phyloP scores from a whole-genome alignment of 2,329 filamentous ascomycete species.

The Venturia nashicola region DNA sequence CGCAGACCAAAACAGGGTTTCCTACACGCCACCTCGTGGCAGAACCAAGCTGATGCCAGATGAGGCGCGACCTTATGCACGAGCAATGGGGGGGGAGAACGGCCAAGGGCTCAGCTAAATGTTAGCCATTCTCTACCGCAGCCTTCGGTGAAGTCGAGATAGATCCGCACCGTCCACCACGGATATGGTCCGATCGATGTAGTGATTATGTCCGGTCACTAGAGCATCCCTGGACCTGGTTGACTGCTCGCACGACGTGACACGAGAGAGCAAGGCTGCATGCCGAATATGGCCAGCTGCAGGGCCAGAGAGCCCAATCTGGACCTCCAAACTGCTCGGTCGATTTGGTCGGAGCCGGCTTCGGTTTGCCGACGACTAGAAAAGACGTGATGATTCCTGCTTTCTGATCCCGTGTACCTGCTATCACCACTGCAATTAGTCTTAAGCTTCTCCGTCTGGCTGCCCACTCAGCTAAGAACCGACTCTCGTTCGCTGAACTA shows the following conservation, averaged over 20 bases:
- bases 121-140: too few species aligned
- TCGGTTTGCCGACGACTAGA: not conserved
- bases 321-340: not conserved
- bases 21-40: not conserved
- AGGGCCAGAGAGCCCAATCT: not conserved
- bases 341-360: not conserved
- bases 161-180: not conserved
- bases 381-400: not conserved
- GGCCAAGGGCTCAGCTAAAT: not conserved
- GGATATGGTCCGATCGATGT: not conserved
- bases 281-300: not conserved
- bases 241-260: constrained; percentile 1
- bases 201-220: not conserved
- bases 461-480: not conserved
- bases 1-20: not conserved
- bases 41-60: not conserved
- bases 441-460: too few species aligned
- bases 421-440: not conserved
- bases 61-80: not conserved
- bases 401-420: not conserved
- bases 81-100: not conserved
- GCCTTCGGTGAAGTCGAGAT: too few species aligned
- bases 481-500: not conserved
- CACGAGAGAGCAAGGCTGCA: not conserved
- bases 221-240: not conserved